Base-by-base conservation (phyloP, 139 green algal genomes). In the Pleodorina starrii region DNA sequence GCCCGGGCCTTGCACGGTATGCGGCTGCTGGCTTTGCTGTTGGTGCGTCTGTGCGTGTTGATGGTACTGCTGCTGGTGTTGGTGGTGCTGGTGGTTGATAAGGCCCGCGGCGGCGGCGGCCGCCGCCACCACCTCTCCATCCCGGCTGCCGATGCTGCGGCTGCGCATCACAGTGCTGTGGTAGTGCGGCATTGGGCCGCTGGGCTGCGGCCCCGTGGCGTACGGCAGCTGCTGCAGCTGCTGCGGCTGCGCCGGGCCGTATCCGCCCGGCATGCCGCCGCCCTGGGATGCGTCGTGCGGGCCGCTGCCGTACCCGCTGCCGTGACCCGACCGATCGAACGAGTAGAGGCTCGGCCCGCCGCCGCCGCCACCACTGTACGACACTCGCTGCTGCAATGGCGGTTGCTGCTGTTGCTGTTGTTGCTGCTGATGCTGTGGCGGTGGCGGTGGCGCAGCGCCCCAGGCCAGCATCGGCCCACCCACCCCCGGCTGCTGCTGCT, bases 121-220 rank as follows among this genome's bases (percentile, higher is more conserved):
- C 1, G 84, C 69, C 0, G 35, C 46, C 36, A 63, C 29, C 1
- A 69, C 69, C 69, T 83, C 84, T 2, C 84, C 84, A 10, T 82
- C 84, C 12, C 71, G 48, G 50, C 69, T 82, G 84, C 84, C 69
- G 50, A 83, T 83, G 71, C 84, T 89, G 25, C 84, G 48, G 12
- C 23, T 75, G 25, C 84, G 84, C 84, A 89, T 89, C 17, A 89
- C 84, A 5, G 48, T 74, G 48, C 59, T 83, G 46, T 89, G 84
- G 84, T 89, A 89, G 71, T 89, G 84, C 46, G 69, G 84, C 63
- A 88, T 48, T 9, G 82, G 82, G 44, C 82, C 82, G 44, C 21
- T 88, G 23, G 84, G 84, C 69, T 68, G 84, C 38, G 68, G 84
- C 21, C 69, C 50, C 32, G 9, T 42, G 23, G 42, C 84, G 69